Conservation (phyloP, 2,329 filamentous ascomycete species). For the Exophiala sp. region DNA sequence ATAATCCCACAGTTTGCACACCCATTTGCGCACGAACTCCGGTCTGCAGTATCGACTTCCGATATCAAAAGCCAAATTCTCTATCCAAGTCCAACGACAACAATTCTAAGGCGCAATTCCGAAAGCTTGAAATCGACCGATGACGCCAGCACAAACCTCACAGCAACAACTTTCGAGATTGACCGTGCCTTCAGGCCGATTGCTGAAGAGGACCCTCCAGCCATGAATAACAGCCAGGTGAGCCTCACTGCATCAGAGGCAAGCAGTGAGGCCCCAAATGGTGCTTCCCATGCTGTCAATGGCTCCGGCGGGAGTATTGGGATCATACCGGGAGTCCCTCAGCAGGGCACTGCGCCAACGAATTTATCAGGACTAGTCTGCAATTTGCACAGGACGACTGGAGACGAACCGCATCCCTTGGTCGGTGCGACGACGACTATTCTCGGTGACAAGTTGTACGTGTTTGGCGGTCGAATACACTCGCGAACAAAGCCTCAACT, state of each 20-base stretch:
- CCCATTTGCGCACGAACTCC: slow-evolving; percentile 24
- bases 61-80: slow-evolving; percentile 14
- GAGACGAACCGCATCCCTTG: slow-evolving; percentile 81
- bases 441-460: slow-evolving; percentile 90
- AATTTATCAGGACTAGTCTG: slow-evolving; percentile 65
- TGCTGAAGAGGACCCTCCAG: not conserved
- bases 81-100: slow-evolving; percentile 18
- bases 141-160: slow-evolving; percentile 5
- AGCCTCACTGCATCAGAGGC: slow-evolving; percentile 28
- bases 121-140: slow-evolving; percentile 14
- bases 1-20: slow-evolving; percentile 32
- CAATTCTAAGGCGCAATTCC: not conserved
- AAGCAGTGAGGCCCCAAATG: slow-evolving; percentile 22
- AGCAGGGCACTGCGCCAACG: slow-evolving; percentile 44
- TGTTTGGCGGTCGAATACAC: slow-evolving; percentile 87
- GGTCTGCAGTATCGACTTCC: slow-evolving; percentile 16
- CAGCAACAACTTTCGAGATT: slow-evolving; percentile 3
- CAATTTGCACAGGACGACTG: slow-evolving; percentile 77
- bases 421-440: slow-evolving; percentile 96
- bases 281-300: slow-evolving; percentile 12
- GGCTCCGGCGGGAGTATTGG: slow-evolving; percentile 16
- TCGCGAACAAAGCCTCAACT: slow-evolving; percentile 80
- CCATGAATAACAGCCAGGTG: slow-evolving; percentile 29
- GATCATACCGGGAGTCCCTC: slow-evolving; percentile 14
- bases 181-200: not conserved